Percentiles rank a stretch among this genome's conserved stretches.
Conservation (phyloP, 345 rosid species). For the Eucalyptus coolabah region DNA sequence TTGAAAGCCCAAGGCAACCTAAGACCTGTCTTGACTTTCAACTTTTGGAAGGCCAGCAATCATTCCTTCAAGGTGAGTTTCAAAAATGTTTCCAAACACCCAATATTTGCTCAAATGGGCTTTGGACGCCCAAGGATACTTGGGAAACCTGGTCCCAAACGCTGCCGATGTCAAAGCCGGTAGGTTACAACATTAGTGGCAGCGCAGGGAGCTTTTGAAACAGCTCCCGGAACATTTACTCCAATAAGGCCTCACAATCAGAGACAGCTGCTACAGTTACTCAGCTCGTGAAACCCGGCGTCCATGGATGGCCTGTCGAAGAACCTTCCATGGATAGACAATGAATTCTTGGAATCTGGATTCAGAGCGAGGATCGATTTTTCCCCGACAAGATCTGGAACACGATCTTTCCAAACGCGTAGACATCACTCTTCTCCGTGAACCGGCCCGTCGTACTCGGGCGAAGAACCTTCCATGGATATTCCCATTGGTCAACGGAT, state of each 20-base stretch:
- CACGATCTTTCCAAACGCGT: conserved; percentile 67
- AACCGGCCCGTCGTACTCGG: conserved; percentile 87
- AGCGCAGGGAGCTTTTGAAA: background rate
- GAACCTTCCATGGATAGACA: conserved; percentile 49
- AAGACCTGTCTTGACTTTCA: too few species aligned
- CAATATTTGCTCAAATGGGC: too few species aligned
- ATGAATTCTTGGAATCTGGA: conserved; percentile 48
- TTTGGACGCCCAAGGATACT: rapidly evolving
- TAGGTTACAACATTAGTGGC: background rate
- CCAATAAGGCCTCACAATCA: background rate
- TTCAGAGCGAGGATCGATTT: too few species aligned
- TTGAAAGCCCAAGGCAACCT: rapidly evolving
- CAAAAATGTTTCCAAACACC: too few species aligned
- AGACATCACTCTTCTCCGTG: conserved; percentile 82
- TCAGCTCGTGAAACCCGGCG: conserved; percentile 58
- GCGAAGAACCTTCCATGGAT: too few species aligned
- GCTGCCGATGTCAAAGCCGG: background rate
- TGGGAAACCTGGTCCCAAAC: too few species aligned
- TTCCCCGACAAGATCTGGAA: conserved; percentile 73
- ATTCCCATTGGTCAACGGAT: too few species aligned
- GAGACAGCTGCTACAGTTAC: conserved; percentile 69
- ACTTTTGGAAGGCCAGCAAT: too few species aligned
- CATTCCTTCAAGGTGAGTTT: too few species aligned
- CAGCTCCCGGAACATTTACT: background rate
- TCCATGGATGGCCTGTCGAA: conserved; percentile 72